Evolutionary conservation across 352 stramenopile genomes (phyloP).

Genomic region (Hyphochytrium catenoides): DNA sequence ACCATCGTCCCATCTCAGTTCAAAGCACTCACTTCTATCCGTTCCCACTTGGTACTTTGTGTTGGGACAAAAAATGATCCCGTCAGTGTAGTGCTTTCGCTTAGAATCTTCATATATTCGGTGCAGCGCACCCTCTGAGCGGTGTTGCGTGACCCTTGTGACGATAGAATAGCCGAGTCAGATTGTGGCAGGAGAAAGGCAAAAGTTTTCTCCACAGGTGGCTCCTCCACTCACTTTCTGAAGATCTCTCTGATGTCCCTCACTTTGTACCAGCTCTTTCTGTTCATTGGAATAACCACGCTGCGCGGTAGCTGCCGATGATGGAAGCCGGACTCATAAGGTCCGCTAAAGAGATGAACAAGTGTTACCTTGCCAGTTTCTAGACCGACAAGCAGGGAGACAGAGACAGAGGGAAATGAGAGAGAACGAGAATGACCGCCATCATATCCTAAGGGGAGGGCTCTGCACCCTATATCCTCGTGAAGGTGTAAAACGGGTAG

Average conservation of each 20-base stretch:
- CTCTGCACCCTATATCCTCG: too few species aligned
- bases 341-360: too few species aligned
- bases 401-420: too few species aligned
- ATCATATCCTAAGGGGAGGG: too few species aligned
- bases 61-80: slow-evolving; percentile 57
- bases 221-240: slow-evolving; percentile 12
- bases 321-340: too few species aligned
- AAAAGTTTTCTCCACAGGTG: background rate
- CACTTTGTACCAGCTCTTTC: slow-evolving; percentile 51
- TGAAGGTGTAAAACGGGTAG: too few species aligned
- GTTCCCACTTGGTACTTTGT: slow-evolving; percentile 23
- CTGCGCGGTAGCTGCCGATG: too few species aligned
- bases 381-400: too few species aligned
- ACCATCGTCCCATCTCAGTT: too few species aligned
- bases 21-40: too few species aligned
- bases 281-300: slow-evolving; percentile 39
- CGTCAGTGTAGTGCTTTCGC: slow-evolving; percentile 61
- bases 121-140: slow-evolving; percentile 9
- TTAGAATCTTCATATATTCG: slow-evolving; percentile 55
- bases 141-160: background rate
- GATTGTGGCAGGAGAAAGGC: slow-evolving; percentile 28
- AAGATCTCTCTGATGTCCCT: slow-evolving; percentile 57
- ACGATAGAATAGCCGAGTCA: slow-evolving; percentile 37
- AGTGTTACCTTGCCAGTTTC: too few species aligned
- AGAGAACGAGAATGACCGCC: too few species aligned